A percentile compares a stretch with the other conserved stretches of the same genome.
phyloP scores from a whole-genome alignment of 495 filamentous ascomycete species.

The Penicillium lagena region DNA sequence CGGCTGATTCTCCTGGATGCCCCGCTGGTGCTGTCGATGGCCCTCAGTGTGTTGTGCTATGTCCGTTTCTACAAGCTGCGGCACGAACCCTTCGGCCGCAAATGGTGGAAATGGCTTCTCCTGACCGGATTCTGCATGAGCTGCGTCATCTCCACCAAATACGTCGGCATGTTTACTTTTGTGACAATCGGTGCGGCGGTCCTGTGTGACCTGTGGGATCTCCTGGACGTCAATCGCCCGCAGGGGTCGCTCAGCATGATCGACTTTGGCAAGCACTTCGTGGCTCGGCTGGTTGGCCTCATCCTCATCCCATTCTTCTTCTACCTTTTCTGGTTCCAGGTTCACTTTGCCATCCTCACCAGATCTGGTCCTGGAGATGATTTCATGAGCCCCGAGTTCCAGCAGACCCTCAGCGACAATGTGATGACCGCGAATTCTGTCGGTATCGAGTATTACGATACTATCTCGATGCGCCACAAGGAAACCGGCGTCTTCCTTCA shows the following conservation, averaged over 20 bases:
- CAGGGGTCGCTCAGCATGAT: constrained; percentile 69
- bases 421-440: constrained; percentile 80
- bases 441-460: constrained; percentile 84
- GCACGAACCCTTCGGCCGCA: constrained; percentile 80
- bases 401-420: constrained; percentile 94
- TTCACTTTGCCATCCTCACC: constrained; percentile 86
- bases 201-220: constrained; percentile 88
- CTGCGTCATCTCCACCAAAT: constrained; percentile 98
- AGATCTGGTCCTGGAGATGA: constrained; percentile 93
- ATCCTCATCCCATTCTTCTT: constrained; percentile 92
- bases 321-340: constrained; percentile 99
- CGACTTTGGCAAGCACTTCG: constrained; percentile 84
- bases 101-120: constrained; percentile 99
- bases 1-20: constrained; percentile 92
- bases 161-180: constrained; percentile 95
- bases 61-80: constrained; percentile 97
- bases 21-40: constrained; percentile 91
- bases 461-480: constrained; percentile 85
- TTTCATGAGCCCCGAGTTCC: constrained; percentile 98
- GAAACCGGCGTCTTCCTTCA: constrained; percentile 95
- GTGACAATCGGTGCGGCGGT: constrained; percentile 94
- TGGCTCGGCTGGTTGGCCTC: constrained; percentile 72
- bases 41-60: constrained; percentile 86
- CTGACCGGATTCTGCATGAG: constrained; percentile 89
- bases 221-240: constrained; percentile 79